A percentile compares a stretch with the other conserved stretches of the same genome.
These are phyloP conservation scores for Isatis lusitanica DNA, from an alignment of 441 rosid species.

Conservation along the genomic window DNA sequence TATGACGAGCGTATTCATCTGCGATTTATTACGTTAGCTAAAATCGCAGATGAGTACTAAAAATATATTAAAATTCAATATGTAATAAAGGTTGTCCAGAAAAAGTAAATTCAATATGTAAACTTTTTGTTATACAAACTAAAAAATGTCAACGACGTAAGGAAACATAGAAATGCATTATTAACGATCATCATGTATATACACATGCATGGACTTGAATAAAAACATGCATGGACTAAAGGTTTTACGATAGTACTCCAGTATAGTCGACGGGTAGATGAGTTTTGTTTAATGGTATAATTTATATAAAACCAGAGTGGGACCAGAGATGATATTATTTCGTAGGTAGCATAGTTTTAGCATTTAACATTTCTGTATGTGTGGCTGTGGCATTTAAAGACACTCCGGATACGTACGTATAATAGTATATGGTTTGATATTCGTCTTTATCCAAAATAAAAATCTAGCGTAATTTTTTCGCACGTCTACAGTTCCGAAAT, in stretches of 20 bases:
- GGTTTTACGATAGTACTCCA: background rate
- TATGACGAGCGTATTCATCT: too few species aligned
- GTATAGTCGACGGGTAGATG: conserved; percentile 14
- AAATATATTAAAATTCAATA: too few species aligned
- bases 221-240: background rate
- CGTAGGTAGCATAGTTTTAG: conserved; percentile 21
- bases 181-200: background rate
- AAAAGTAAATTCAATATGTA: background rate
- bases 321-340: conserved; percentile 15
- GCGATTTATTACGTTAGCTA: too few species aligned
- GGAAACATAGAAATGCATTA: conserved; percentile 2
- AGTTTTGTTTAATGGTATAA: background rate
- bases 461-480: background rate
- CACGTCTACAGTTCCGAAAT: background rate
- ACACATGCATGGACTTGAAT: background rate
- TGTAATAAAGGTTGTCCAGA: too few species aligned
- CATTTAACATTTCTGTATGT: conserved; percentile 7
- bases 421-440: conserved; percentile 17
- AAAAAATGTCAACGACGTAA: conserved; percentile 5
- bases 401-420: background rate
- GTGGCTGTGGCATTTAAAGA: conserved; percentile 6
- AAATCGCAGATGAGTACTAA: background rate
- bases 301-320: conserved; percentile 8
- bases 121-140: background rate
- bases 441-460: conserved; percentile 24